A percentile compares a stretch with the other conserved stretches of the same genome.
phyloP scores from a whole-genome alignment of 805 yeast species.

The Candida vartiovaarae region DNA sequence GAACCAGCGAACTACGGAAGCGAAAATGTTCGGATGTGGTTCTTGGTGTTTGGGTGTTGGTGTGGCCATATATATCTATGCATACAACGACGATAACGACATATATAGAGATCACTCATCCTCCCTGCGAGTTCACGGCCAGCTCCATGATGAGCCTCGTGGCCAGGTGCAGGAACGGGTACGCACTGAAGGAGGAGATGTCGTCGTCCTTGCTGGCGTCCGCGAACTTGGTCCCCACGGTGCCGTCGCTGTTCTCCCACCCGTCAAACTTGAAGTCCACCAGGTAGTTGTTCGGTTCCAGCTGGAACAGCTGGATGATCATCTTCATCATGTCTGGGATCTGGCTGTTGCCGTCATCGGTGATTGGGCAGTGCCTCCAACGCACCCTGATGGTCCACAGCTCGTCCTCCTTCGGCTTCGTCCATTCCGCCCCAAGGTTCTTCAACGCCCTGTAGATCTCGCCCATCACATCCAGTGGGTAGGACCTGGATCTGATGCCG shows the following conservation, averaged over 20 bases:
- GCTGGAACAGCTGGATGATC: slow-evolving; percentile 93
- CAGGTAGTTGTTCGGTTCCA: slow-evolving; percentile 91
- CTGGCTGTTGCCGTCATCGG: slow-evolving; percentile 7
- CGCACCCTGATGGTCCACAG: slow-evolving; percentile 93
- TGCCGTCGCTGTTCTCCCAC: slow-evolving; percentile 59
- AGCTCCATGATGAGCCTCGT: slow-evolving; percentile 91
- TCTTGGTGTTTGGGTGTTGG: too few species aligned
- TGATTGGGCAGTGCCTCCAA: slow-evolving; percentile 67
- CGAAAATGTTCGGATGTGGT: too few species aligned
- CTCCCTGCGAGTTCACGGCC: slow-evolving; percentile 82
- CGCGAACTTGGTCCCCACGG: slow-evolving; percentile 22
- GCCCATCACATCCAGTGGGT: slow-evolving; percentile 98
- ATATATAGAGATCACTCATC: slow-evolving; percentile 10
- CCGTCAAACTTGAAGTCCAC: slow-evolving; percentile 98
- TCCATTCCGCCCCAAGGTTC: slow-evolving; percentile 96
- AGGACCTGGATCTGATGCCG: slow-evolving; percentile 92
- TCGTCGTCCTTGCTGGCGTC: slow-evolving; percentile 45
- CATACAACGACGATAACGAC: too few species aligned
- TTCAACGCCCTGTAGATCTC: slow-evolving; percentile 92
- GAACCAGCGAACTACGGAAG: too few species aligned
- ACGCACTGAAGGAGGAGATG: slow-evolving; percentile 87
- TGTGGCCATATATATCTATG: too few species aligned
- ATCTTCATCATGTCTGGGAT: slow-evolving; percentile 85
- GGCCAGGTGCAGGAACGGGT: slow-evolving; percentile 89
- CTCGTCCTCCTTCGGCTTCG: slow-evolving; percentile 89